Conservation (phyloP, 2,329 filamentous ascomycete genomes). For the Apiospora saccharicola region DNA sequence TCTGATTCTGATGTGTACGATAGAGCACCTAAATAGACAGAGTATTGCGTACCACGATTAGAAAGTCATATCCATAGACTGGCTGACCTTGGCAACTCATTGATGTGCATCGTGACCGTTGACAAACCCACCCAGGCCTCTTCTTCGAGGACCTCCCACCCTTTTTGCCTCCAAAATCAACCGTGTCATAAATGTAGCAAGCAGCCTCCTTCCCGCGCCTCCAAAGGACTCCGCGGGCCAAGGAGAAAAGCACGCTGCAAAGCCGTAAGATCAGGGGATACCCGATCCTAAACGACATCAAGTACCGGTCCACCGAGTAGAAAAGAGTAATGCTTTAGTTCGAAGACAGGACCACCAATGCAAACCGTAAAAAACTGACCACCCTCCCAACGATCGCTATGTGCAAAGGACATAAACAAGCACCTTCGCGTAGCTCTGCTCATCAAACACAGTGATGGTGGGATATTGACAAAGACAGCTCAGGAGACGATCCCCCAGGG, state of each 20-base stretch:
- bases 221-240: neutral
- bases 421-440: neutral
- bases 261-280: neutral
- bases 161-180: neutral
- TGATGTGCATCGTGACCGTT: neutral
- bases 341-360: conserved; percentile 7
- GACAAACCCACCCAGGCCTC: neutral
- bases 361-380: neutral
- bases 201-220: neutral
- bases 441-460: neutral
- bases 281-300: neutral
- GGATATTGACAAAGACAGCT: neutral
- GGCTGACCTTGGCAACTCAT: neutral
- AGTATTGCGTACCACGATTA: neutral
- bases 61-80: neutral
- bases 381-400: neutral
- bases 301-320: neutral
- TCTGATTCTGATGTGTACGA: neutral
- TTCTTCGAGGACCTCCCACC: too few species aligned
- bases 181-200: neutral
- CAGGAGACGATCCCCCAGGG: neutral
- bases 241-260: neutral
- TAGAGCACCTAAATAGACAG: neutral
- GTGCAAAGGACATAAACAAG: neutral
- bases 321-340: neutral